A percentile compares a stretch with the other conserved stretches of the same genome.
Evolutionary conservation across 176 grass and related monocot species (phyloP).

Genomic region (Chrysopogon serrulatus): DNA sequence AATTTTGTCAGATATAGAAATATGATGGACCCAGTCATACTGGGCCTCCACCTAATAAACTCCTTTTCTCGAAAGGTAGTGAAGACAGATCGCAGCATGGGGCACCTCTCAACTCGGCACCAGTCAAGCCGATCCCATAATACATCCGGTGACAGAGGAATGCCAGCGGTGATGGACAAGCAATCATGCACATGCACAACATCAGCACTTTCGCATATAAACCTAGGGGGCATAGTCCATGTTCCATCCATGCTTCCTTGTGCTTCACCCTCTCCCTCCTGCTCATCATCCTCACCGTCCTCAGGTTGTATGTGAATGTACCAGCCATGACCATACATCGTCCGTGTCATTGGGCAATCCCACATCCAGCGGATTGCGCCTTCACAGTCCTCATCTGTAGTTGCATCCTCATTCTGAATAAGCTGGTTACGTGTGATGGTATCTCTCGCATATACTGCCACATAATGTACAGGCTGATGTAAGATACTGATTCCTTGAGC

Average conservation of each 20-base stretch:
- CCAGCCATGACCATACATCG: neutral
- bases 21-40: no score
- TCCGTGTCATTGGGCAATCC: neutral
- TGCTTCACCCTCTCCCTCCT: neutral
- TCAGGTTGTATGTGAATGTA: neutral
- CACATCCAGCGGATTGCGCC: neutral
- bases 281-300: neutral
- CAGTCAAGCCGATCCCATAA: no score
- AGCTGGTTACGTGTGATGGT: neutral
- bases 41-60: no score
- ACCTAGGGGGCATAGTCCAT: neutral
- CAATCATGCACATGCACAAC: neutral
- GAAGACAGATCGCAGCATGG: no score
- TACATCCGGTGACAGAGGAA: neutral
- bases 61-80: no score
- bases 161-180: neutral
- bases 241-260: neutral
- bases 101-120: no score
- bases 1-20: neutral
- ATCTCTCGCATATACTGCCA: neutral
- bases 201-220: neutral
- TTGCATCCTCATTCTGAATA: neutral
- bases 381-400: neutral
- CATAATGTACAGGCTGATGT: neutral
- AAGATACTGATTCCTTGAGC: neutral